Conservation (phyloP, 1,284 basidiomycete genomes). For the Papiliotrema fonsecae region DNA sequence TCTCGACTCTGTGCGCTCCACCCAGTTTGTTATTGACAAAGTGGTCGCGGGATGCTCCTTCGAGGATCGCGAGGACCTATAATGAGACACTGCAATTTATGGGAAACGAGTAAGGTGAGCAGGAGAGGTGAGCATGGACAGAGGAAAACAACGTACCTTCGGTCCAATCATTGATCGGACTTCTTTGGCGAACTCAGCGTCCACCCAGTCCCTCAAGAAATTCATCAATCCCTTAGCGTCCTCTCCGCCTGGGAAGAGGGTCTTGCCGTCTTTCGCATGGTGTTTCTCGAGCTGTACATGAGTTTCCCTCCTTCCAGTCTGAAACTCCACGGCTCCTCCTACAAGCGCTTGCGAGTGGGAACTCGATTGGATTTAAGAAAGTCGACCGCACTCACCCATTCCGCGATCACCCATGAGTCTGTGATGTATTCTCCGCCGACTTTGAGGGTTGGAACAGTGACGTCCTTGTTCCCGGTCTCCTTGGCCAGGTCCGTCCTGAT, state of each 20-base stretch:
- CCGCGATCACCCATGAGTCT: conserved; percentile 32
- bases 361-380: too few relatives aligned
- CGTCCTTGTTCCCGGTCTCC: conserved; percentile 26
- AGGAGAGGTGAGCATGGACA: neutral
- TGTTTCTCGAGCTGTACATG: conserved; percentile 30
- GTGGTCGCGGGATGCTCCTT: neutral
- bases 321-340: too few relatives aligned
- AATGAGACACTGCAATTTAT: neutral
- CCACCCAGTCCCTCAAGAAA: conserved; percentile 26
- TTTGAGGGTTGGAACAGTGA: conserved; percentile 33
- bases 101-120: neutral
- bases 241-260: conserved; percentile 19
- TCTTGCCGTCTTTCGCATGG: conserved; percentile 19
- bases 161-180: conserved; percentile 18
- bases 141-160: conserved; percentile 7
- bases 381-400: conserved; percentile 23
- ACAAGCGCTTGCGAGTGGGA: too few relatives aligned
- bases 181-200: conserved; percentile 18
- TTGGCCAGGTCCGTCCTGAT: conserved; percentile 25
- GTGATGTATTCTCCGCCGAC: conserved; percentile 21
- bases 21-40: neutral
- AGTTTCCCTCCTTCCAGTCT: too few relatives aligned
- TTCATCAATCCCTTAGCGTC: conserved; percentile 21
- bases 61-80: neutral
- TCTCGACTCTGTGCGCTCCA: neutral